A percentile compares a stretch with the other conserved stretches of the same genome.
These are phyloP conservation scores for Trypanosoma avium DNA, from an alignment of 208 protist species.

Conservation along the genomic window DNA sequence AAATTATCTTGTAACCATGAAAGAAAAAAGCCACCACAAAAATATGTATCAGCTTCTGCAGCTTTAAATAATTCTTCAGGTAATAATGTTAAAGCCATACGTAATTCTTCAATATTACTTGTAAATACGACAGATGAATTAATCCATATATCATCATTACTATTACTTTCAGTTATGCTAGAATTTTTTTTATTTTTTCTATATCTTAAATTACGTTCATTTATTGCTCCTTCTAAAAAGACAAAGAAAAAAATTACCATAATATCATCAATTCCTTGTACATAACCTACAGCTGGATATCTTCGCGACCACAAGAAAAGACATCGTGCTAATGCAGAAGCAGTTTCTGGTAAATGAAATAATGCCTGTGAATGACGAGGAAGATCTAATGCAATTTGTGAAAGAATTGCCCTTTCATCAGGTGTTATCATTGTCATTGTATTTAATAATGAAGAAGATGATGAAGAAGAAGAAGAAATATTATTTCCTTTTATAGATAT, in stretches of 20 bases:
- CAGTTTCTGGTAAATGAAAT: slow-evolving; percentile 47
- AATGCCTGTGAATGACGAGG: slow-evolving; percentile 66
- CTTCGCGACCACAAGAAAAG: slow-evolving; percentile 93
- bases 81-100: neutral
- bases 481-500: neutral
- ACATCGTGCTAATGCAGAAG: slow-evolving; percentile 73
- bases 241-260: slow-evolving; percentile 90
- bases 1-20: slow-evolving; percentile 91
- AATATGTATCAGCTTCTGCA: slow-evolving; percentile 92
- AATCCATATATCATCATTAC: neutral
- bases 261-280: slow-evolving; percentile 96
- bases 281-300: slow-evolving; percentile 94
- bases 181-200: neutral
- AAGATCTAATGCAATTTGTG: slow-evolving; percentile 75
- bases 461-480: no score
- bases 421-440: slow-evolving; percentile 27
- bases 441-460: neutral
- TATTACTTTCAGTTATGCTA: neutral
- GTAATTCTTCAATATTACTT: slow-evolving; percentile 10
- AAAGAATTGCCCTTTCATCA: slow-evolving; percentile 59
- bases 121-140: slow-evolving; percentile 9
- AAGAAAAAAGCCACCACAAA: slow-evolving; percentile 85
- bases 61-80: slow-evolving; percentile 14
- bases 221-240: slow-evolving; percentile 77
- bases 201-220: slow-evolving; percentile 24